Conservation (phyloP, 1,284 basidiomycete species). For the Cutaneotrichosporon cyanovorans region DNA sequence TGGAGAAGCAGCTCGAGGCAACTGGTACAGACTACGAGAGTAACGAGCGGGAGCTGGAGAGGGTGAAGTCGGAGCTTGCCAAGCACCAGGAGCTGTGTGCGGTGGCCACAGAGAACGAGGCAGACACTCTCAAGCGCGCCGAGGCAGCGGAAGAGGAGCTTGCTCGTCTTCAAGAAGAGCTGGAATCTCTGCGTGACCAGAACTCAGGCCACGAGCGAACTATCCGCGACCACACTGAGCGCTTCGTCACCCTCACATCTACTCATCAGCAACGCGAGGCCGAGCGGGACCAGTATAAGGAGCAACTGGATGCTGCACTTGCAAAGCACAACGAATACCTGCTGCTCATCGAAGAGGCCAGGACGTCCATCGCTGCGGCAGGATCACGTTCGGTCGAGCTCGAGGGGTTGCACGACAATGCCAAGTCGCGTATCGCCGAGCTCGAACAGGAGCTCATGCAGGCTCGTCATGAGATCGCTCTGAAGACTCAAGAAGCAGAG, state of each 20-base stretch:
- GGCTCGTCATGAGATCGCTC: constrained; percentile 67
- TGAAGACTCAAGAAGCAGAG: constrained; percentile 63
- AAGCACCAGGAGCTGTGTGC: constrained; percentile 55
- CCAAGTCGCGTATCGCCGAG: constrained; percentile 58
- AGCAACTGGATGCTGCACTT: constrained; percentile 64
- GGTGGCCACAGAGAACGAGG: constrained; percentile 70
- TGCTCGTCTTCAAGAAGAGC: constrained; percentile 59
- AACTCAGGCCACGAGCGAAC: constrained; percentile 58
- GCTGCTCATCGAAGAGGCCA: constrained; percentile 75
- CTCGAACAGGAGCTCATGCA: constrained; percentile 70
- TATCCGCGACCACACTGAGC: constrained; percentile 71
- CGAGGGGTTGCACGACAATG: constrained; percentile 63
- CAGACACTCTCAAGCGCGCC: constrained; percentile 72
- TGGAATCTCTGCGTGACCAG: constrained; percentile 65
- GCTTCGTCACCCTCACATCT: constrained; percentile 67
- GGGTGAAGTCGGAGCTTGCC: constrained; percentile 63
- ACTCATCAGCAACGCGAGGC: constrained; percentile 68
- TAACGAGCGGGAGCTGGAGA: constrained; percentile 55
- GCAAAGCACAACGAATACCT: constrained; percentile 72
- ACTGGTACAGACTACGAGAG: constrained; percentile 60
- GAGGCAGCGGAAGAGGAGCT: constrained; percentile 76
- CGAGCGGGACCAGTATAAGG: constrained; percentile 60
- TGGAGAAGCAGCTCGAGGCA: constrained; percentile 69
- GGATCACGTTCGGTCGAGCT: constrained; percentile 62
- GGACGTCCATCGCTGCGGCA: constrained; percentile 66